Conservation (phyloP, 495 filamentous ascomycete genomes). For the Halenospora varia region DNA sequence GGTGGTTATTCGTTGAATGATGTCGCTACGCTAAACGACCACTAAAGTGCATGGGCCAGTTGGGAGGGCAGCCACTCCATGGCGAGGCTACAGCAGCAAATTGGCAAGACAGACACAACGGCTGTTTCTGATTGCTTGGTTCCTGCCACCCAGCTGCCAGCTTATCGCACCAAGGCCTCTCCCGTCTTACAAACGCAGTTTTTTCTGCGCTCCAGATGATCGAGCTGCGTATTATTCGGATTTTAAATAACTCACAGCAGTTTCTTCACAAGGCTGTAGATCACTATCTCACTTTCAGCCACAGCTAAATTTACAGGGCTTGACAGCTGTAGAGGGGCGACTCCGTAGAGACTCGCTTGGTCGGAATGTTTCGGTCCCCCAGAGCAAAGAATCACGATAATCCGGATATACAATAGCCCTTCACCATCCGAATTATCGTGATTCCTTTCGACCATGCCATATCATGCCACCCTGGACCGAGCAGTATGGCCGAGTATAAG, state of each 20-base stretch:
- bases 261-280: constrained; percentile 4
- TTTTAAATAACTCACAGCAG: constrained; percentile 3
- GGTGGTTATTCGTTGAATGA: constrained; percentile 14
- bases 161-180: not conserved
- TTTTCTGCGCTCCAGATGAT: constrained; percentile 16
- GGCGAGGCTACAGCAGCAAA: not conserved
- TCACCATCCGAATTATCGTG: constrained; percentile 13
- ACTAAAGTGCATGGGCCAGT: not conserved
- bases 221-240: constrained; percentile 5
- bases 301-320: too few relatives aligned
- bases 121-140: not conserved
- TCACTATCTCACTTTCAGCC: not conserved
- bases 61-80: not conserved
- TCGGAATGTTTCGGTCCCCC: constrained; percentile 15
- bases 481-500: too few relatives aligned
- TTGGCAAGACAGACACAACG: not conserved
- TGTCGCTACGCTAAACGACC: constrained; percentile 9
- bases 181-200: too few relatives aligned
- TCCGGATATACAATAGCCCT: constrained; percentile 8
- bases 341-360: not conserved
- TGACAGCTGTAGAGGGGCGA: not conserved
- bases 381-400: constrained; percentile 12
- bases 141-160: not conserved
- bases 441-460: not conserved
- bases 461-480: not conserved